These are phyloP conservation scores for Marasmius oreades DNA, from an alignment of 1,284 basidiomycete genomes.

Conservation along the genomic window DNA sequence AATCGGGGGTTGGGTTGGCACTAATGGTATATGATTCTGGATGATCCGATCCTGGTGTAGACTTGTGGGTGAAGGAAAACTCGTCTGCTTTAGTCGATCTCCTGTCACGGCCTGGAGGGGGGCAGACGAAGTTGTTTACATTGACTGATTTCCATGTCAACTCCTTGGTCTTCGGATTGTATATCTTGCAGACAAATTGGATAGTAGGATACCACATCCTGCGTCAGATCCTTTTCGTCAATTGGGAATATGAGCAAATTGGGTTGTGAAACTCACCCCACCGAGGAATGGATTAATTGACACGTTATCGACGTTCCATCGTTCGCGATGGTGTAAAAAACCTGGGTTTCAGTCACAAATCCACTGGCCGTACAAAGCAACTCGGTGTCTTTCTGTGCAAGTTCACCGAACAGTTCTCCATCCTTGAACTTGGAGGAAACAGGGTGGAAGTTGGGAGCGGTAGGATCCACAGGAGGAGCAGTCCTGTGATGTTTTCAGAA, in stretches of 20 bases:
- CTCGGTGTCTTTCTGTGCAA: conserved; percentile 71
- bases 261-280: conserved; percentile 72
- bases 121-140: conserved; percentile 79
- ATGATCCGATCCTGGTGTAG: conserved; percentile 58
- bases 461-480: conserved; percentile 52
- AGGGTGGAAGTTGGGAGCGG: conserved; percentile 76
- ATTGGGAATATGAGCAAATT: conserved; percentile 13
- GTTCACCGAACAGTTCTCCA: conserved; percentile 66
- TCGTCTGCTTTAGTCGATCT: conserved; percentile 88
- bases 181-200: conserved; percentile 93
- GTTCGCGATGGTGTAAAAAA: conserved; percentile 81
- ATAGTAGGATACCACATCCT: conserved; percentile 93
- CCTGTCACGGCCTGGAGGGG: conserved; percentile 76
- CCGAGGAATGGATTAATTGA: conserved; percentile 93
- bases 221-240: background rate
- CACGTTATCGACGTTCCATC: conserved; percentile 85
- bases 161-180: conserved; percentile 78
- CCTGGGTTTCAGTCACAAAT: conserved; percentile 92
- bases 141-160: conserved; percentile 89
- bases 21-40: conserved; percentile 80
- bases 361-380: conserved; percentile 79
- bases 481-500: conserved; percentile 36
- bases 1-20: conserved; percentile 76
- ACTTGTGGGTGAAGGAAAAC: conserved; percentile 78
- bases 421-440: conserved; percentile 55